Evolutionary conservation across 2,329 filamentous ascomycete genomes (phyloP).

Genomic region (Xylaria sp.): DNA sequence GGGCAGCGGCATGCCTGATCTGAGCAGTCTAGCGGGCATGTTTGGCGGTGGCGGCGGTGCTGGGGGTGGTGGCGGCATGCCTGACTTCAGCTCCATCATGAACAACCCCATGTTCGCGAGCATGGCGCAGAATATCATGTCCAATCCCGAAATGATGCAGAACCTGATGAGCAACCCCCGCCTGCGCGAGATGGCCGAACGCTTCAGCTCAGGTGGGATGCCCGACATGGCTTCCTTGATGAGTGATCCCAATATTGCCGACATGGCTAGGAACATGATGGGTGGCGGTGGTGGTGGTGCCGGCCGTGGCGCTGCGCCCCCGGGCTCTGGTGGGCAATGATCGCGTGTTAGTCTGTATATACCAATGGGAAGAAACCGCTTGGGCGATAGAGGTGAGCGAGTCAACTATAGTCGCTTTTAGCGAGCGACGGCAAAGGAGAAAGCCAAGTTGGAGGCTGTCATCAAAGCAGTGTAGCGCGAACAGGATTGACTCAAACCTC

Average conservation of each 20-base stretch:
- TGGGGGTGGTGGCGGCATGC: slow-evolving; percentile 77
- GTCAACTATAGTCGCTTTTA: background rate
- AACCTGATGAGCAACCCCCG: slow-evolving; percentile 95
- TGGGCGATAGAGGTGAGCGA: background rate
- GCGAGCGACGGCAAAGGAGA: background rate
- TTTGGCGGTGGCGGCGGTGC: slow-evolving; percentile 62
- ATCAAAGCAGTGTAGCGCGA: slow-evolving; percentile 1
- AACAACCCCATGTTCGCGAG: slow-evolving; percentile 97
- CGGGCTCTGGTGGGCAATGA: slow-evolving; percentile 32
- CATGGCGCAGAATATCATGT: slow-evolving; percentile 98
- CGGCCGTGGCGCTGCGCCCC: slow-evolving; percentile 31
- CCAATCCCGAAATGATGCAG: slow-evolving; percentile 89
- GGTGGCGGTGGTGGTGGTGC: slow-evolving; percentile 37
- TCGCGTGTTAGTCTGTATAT: background rate
- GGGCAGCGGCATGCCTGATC: slow-evolving; percentile 69
- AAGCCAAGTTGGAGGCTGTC: slow-evolving; percentile 3
- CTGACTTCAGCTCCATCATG: slow-evolving; percentile 87
- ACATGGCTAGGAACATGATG: slow-evolving; percentile 65
- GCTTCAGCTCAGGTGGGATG: slow-evolving; percentile 80
- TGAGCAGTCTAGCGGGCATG: slow-evolving; percentile 74
- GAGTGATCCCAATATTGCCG: slow-evolving; percentile 89
- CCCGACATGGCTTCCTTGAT: slow-evolving; percentile 85
- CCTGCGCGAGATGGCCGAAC: slow-evolving; percentile 83
- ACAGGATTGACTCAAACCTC: background rate
- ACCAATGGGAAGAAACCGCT: background rate